Percentiles rank a stretch among this genome's conserved stretches.
Evolutionary conservation across 2,329 filamentous ascomycete genomes (phyloP).

Genomic region (Dissoconium aciculare): DNA sequence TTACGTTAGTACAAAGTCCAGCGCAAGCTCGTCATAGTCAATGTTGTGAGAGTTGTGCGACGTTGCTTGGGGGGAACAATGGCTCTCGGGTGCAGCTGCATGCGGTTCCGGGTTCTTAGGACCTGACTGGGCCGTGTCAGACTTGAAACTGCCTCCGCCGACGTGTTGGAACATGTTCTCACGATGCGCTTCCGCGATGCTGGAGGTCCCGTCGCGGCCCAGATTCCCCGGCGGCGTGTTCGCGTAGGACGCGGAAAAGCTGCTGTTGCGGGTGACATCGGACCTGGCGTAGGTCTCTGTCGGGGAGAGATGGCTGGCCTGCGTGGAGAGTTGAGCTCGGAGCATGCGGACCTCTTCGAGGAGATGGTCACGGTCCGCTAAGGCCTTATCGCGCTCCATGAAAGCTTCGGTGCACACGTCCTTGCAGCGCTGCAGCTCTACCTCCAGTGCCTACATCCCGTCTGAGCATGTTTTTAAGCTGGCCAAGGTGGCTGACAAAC

Average conservation of each 20-base stretch:
- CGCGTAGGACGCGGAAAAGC: slow-evolving; percentile 6
- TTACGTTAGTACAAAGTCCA: slow-evolving; percentile 13
- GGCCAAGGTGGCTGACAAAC: too few species aligned
- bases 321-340: background rate
- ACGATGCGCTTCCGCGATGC: background rate
- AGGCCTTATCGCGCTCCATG: slow-evolving; percentile 8
- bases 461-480: too few species aligned
- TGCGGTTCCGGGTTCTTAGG: too few species aligned
- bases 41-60: slow-evolving; percentile 5
- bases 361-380: slow-evolving; percentile 8
- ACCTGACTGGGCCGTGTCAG: too few species aligned
- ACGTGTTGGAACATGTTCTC: background rate
- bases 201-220: background rate
- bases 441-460: slow-evolving; percentile 12
- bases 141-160: background rate
- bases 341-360: slow-evolving; percentile 4
- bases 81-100: too few species aligned
- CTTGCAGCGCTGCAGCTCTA: slow-evolving; percentile 12
- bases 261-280: slow-evolving; percentile 10
- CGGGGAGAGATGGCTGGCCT: background rate
- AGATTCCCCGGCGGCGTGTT: background rate
- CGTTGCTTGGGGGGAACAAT: slow-evolving; percentile 1
- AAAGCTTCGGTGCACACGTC: slow-evolving; percentile 10
- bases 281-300: slow-evolving; percentile 6
- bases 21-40: slow-evolving; percentile 13